Percentiles rank a stretch among this genome's conserved stretches.
These are phyloP conservation scores for Venturia asperata DNA, from an alignment of 2,329 filamentous ascomycete species.

Conservation along the genomic window DNA sequence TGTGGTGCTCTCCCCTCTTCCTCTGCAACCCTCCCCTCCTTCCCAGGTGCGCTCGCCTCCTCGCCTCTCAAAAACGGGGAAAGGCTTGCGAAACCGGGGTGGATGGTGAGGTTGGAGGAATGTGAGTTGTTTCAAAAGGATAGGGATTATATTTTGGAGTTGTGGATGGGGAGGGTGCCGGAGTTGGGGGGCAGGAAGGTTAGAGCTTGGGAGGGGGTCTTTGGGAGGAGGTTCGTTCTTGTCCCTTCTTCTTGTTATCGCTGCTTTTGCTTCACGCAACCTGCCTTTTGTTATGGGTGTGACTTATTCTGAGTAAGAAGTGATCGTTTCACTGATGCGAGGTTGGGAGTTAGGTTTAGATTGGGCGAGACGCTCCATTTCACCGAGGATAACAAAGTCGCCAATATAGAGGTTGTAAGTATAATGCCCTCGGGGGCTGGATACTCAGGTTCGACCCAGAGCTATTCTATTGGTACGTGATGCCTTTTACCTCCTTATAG, in stretches of 20 bases:
- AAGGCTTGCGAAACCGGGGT: neutral
- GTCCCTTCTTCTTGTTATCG: neutral
- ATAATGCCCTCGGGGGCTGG: neutral
- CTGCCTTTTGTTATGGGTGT: no score
- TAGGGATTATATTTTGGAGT: neutral
- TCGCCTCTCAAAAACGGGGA: neutral
- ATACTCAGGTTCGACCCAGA: neutral
- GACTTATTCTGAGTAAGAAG: no score
- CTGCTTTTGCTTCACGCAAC: neutral
- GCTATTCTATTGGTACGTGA: constrained; percentile 1
- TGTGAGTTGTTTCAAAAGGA: constrained; percentile 7
- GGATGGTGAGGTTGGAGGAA: neutral
- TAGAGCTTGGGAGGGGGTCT: constrained; percentile 1
- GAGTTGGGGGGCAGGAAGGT: neutral
- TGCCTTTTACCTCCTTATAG: neutral
- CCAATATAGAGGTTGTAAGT: neutral
- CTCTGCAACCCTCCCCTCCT: no score
- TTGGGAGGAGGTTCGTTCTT: neutral
- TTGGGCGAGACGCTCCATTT: constrained; percentile 1
- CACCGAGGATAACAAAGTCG: neutral
- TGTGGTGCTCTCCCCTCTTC: neutral
- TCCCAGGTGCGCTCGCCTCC: neutral
- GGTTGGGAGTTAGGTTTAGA: neutral
- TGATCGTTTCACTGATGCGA: neutral
- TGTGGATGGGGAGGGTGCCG: neutral